A percentile compares a stretch with the other conserved stretches of the same genome.
These are phyloP conservation scores for Ogataea siamensis DNA, from an alignment of 805 yeast species.

Conservation along the genomic window DNA sequence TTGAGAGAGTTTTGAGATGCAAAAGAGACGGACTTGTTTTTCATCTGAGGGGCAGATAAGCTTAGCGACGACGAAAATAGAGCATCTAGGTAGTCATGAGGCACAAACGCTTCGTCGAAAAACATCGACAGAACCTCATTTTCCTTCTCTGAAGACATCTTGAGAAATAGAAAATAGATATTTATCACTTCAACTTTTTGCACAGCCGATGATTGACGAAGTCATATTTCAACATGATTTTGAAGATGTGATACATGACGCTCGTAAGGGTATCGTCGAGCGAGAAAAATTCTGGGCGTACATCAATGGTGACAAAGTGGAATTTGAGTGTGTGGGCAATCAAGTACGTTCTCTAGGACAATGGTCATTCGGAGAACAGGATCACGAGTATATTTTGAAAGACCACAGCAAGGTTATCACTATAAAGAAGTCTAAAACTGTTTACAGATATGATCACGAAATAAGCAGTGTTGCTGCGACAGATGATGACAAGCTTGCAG, in stretches of 20 bases:
- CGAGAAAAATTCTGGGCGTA: slow-evolving; percentile 19
- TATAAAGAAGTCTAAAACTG: background rate
- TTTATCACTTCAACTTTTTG: background rate
- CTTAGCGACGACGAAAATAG: slow-evolving; percentile 44
- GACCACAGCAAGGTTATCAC: background rate
- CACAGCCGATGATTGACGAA: slow-evolving; percentile 12
- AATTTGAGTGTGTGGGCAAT: slow-evolving; percentile 3
- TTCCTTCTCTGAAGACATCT: slow-evolving; percentile 17
- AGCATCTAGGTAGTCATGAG: slow-evolving; percentile 64
- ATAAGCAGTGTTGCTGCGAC: slow-evolving; percentile 12
- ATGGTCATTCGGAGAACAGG: slow-evolving; percentile 1
- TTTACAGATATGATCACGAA: background rate
- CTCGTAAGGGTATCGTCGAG: slow-evolving; percentile 8
- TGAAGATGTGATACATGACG: slow-evolving; percentile 17
- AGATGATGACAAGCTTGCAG: slow-evolving; percentile 9
- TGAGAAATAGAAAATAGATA: background rate
- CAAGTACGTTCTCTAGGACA: slow-evolving; percentile 1
- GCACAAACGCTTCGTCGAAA: slow-evolving; percentile 63
- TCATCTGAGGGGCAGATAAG: slow-evolving; percentile 14
- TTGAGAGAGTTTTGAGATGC: slow-evolving; percentile 33
- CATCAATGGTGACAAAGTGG: slow-evolving; percentile 9
- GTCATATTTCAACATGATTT: slow-evolving; percentile 22
- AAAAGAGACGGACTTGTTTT: slow-evolving; percentile 31
- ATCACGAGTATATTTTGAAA: background rate
- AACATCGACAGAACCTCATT: slow-evolving; percentile 60